Evolutionary conservation across 257 asterid species (phyloP).

Genomic region (Plantago elongata): DNA sequence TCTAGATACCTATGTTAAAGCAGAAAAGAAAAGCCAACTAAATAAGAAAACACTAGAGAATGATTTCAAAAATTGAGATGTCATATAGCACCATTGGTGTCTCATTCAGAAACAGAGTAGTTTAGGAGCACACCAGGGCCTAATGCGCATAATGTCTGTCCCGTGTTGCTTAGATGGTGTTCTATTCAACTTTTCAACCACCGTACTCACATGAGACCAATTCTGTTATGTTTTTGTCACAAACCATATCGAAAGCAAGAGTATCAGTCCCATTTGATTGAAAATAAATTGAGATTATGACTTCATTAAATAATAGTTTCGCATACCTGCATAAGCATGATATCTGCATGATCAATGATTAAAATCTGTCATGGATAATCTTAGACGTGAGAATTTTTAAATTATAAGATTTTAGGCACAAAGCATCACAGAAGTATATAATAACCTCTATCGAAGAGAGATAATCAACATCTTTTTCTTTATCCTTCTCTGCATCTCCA

Average conservation of each 20-base stretch:
- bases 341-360: constrained; percentile 88
- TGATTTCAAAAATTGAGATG: constrained; percentile 3
- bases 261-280: constrained; percentile 17
- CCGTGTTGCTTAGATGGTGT: constrained; percentile 84
- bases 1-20: constrained; percentile 65
- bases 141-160: constrained; percentile 89
- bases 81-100: constrained; percentile 7
- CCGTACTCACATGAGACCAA: constrained; percentile 85
- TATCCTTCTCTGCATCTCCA: constrained; percentile 66
- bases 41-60: constrained; percentile 16
- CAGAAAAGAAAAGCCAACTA: constrained; percentile 7
- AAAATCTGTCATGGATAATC: constrained; percentile 51
- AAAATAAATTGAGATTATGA: constrained; percentile 12
- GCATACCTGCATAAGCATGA: constrained; percentile 87
- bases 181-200: constrained; percentile 64
- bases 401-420: not conserved
- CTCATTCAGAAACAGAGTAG: not conserved
- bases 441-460: constrained; percentile 93
- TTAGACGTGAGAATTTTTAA: constrained; percentile 7
- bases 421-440: constrained; percentile 1
- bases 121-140: constrained; percentile 66
- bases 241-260: constrained; percentile 10
- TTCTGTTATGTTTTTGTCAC: constrained; percentile 45
- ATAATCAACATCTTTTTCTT: constrained; percentile 91
- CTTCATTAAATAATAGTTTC: constrained; percentile 15